phyloP scores from a whole-genome alignment of 2,329 filamentous ascomycete genomes.

The Annulohypoxylon truncatum region DNA sequence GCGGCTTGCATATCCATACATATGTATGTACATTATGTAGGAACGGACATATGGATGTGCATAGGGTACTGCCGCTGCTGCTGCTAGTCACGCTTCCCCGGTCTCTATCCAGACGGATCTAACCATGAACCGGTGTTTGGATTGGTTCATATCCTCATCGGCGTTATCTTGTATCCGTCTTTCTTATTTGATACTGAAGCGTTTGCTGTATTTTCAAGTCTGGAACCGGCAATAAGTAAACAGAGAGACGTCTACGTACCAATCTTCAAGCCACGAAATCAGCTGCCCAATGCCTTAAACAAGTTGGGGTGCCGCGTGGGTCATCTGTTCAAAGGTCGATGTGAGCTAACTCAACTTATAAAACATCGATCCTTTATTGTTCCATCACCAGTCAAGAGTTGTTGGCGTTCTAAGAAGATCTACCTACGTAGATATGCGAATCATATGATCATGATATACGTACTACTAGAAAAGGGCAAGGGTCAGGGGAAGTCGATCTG shows the following conservation, averaged over 20 bases:
- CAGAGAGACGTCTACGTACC: background rate
- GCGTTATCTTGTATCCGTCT: conserved; percentile 1
- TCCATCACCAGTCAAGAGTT: background rate
- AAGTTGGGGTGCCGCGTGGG: background rate
- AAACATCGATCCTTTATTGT: background rate
- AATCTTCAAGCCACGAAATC: background rate
- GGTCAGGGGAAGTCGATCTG: conserved; percentile 22
- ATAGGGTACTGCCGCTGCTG: conserved; percentile 15
- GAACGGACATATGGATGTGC: conserved; percentile 11
- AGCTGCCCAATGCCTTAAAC: conserved; percentile 4
- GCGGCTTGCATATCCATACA: conserved; percentile 35
- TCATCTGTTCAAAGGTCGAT: background rate
- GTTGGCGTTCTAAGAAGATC: background rate
- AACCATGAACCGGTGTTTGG: background rate
- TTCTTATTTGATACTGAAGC: conserved; percentile 6
- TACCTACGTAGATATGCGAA: background rate
- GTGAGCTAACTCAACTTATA: background rate
- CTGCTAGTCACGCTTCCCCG: conserved; percentile 1
- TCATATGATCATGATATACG: conserved; percentile 1
- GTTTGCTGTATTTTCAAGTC: background rate
- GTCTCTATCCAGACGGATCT: conserved; percentile 18
- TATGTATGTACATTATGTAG: conserved; percentile 22
- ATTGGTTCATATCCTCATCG: conserved; percentile 15
- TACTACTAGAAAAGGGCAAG: conserved; percentile 11
- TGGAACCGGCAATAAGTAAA: background rate